phyloP scores from a whole-genome alignment of 2,329 filamentous ascomycete species.

The Ambrosiella cleistominuta region DNA sequence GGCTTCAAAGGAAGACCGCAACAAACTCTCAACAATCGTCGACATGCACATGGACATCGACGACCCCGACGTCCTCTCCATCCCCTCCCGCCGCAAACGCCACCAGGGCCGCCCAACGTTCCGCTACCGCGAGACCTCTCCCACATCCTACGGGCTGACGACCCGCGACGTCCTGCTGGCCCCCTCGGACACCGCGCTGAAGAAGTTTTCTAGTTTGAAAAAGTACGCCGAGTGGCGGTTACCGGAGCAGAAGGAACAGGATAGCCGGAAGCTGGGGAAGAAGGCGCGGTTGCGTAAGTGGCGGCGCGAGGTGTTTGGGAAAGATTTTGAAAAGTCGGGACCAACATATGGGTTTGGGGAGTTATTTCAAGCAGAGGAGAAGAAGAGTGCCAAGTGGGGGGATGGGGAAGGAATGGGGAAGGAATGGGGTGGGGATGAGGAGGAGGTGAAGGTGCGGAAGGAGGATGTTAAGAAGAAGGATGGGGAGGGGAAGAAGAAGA shows the following conservation, averaged over 20 bases:
- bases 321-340: constrained; percentile 36
- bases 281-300: constrained; percentile 81
- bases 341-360: constrained; percentile 40
- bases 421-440: constrained; percentile 15
- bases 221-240: constrained; percentile 86
- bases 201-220: constrained; percentile 83
- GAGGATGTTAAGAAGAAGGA: constrained; percentile 17
- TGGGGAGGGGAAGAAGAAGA: constrained; percentile 26
- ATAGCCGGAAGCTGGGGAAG: constrained; percentile 79
- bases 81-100: constrained; percentile 14
- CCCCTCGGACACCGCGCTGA: constrained; percentile 68
- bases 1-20: constrained; percentile 60
- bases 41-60: constrained; percentile 66
- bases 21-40: constrained; percentile 71
- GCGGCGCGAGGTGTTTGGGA: constrained; percentile 48
- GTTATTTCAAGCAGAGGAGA: constrained; percentile 17
- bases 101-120: constrained; percentile 33
- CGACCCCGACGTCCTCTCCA: constrained; percentile 36
- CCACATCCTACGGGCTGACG: constrained; percentile 76
- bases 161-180: constrained; percentile 78
- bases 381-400: constrained; percentile 16
- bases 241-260: constrained; percentile 70
- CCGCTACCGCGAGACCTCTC: constrained; percentile 88
- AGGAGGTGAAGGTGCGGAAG: constrained; percentile 19
- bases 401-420: constrained; percentile 15